phyloP scores from a whole-genome alignment of 139 green algal species.

The Axilococcus clingmanii region DNA sequence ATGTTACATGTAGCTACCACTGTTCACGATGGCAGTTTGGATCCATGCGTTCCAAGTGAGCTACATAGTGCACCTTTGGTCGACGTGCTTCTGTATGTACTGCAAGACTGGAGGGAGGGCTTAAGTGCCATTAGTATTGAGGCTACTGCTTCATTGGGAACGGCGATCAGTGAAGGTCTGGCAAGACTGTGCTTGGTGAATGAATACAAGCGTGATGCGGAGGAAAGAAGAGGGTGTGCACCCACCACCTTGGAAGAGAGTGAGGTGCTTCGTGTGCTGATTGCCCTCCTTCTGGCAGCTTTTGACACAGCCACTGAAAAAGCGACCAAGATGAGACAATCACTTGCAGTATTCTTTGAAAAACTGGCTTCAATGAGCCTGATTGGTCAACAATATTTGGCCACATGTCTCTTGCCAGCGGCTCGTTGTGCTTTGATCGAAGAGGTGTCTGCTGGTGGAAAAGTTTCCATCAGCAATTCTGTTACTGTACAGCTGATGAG shows the following conservation, averaged over 20 bases:
- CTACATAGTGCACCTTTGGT: constrained; percentile 13
- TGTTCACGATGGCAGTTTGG: background rate
- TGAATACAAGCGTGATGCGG: constrained; percentile 4
- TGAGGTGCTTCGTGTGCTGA: constrained; percentile 26
- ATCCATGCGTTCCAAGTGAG: background rate
- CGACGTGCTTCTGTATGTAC: constrained; percentile 25
- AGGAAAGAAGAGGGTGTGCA: background rate
- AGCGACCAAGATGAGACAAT: constrained; percentile 28
- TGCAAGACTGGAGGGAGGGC: constrained; percentile 19
- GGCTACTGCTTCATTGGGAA: constrained; percentile 3
- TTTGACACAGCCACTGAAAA: constrained; percentile 33
- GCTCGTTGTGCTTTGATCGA: constrained; percentile 13
- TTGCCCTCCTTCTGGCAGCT: constrained; percentile 26
- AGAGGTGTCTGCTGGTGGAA: constrained; percentile 13
- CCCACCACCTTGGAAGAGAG: constrained; percentile 17
- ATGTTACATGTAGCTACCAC: background rate
- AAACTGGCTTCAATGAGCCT: constrained; percentile 24
- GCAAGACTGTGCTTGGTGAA: constrained; percentile 31
- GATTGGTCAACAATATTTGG: constrained; percentile 22
- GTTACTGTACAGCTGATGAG: constrained; percentile 22
- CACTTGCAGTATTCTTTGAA: constrained; percentile 48
- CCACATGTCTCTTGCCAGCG: constrained; percentile 25
- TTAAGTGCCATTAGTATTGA: constrained; percentile 1
- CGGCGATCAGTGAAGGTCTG: constrained; percentile 21
- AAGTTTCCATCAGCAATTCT: constrained; percentile 3